Conservation (phyloP, 2,329 filamentous ascomycete species). For the Thelonectria blattea region DNA sequence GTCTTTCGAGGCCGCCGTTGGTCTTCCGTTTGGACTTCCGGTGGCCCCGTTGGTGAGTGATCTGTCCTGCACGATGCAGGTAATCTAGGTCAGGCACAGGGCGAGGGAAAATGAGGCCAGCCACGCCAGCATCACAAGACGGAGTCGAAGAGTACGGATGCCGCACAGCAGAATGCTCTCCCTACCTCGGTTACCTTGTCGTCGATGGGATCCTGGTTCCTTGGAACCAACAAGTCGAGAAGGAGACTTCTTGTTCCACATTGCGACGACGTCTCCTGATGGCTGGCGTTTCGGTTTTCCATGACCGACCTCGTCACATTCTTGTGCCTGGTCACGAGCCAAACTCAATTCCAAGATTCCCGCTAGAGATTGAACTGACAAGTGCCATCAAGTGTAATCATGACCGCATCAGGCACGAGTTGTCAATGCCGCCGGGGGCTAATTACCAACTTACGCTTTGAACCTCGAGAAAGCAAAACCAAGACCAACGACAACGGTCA, state of each 20-base stretch:
- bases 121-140: neutral
- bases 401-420: neutral
- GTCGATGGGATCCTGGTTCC: neutral
- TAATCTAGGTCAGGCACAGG: neutral
- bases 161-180: neutral
- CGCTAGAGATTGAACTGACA: neutral
- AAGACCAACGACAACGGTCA: neutral
- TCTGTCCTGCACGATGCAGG: neutral
- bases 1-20: constrained; percentile 17
- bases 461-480: neutral
- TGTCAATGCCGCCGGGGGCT: neutral
- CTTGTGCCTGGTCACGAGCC: neutral
- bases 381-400: constrained; percentile 1
- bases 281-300: neutral
- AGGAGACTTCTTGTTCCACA: neutral
- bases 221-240: neutral
- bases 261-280: constrained; percentile 7
- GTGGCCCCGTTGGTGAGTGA: constrained; percentile 14
- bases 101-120: constrained; percentile 5
- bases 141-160: neutral
- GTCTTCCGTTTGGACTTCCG: constrained; percentile 1
- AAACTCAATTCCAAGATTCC: neutral
- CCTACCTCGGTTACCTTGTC: neutral
- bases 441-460: neutral
- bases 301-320: constrained; percentile 6